phyloP scores from a whole-genome alignment of 371 early-diverging fungal species.

The Apophysomyces elegans region DNA sequence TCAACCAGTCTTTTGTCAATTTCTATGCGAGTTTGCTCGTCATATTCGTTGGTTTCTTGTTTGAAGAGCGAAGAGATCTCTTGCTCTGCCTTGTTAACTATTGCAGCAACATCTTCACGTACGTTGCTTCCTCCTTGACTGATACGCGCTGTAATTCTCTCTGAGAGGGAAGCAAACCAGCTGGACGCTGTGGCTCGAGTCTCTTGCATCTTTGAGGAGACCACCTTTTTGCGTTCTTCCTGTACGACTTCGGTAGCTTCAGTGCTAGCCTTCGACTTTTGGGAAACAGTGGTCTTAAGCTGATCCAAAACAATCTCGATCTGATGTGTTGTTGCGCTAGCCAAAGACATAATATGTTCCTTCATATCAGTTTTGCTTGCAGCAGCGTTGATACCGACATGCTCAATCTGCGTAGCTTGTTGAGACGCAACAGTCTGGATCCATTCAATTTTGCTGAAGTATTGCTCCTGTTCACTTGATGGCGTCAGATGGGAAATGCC shows the following conservation, averaged over 20 bases:
- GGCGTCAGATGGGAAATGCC: slow-evolving; percentile 26
- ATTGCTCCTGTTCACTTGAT: slow-evolving; percentile 23
- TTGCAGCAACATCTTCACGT: not conserved
- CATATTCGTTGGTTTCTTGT: slow-evolving; percentile 24
- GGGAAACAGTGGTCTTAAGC: slow-evolving; percentile 21
- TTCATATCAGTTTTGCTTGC: slow-evolving; percentile 24
- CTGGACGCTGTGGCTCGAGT: slow-evolving; percentile 19
- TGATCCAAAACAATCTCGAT: slow-evolving; percentile 33
- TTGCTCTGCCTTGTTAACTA: slow-evolving; percentile 18
- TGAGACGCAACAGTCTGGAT: slow-evolving; percentile 24
- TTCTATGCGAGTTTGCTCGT: slow-evolving; percentile 27
- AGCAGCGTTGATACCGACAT: slow-evolving; percentile 33
- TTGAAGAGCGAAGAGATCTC: slow-evolving; percentile 26
- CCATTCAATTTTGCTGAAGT: slow-evolving; percentile 30
- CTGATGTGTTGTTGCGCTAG: slow-evolving; percentile 31
- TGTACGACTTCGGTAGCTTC: slow-evolving; percentile 11
- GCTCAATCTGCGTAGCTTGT: slow-evolving; percentile 34
- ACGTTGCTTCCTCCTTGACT: slow-evolving; percentile 22
- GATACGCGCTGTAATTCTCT: slow-evolving; percentile 15
- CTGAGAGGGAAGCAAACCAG: slow-evolving; percentile 17
- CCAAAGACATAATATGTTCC: slow-evolving; percentile 26
- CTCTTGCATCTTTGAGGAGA: slow-evolving; percentile 29
- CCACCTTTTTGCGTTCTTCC: slow-evolving; percentile 28
- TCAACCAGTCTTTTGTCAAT: slow-evolving; percentile 24
- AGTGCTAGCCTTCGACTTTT: not conserved